Evolutionary conservation across 1,139 yeast species (phyloP).

Genomic region (Diutina catenulata): DNA sequence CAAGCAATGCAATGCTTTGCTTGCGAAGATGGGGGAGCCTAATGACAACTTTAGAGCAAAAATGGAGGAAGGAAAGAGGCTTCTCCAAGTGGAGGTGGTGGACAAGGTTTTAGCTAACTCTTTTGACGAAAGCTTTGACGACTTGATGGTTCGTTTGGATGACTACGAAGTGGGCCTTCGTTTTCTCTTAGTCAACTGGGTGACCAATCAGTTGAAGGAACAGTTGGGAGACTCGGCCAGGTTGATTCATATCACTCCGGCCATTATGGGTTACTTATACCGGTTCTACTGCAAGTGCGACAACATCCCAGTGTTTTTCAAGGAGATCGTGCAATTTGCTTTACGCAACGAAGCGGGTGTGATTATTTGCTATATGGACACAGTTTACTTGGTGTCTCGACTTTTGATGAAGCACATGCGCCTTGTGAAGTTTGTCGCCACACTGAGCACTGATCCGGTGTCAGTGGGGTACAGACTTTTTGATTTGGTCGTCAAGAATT

Average conservation of each 20-base stretch:
- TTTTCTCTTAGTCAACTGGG: slow-evolving; percentile 31
- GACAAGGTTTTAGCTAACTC: slow-evolving; percentile 13
- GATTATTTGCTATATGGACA: slow-evolving; percentile 29
- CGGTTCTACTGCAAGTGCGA: slow-evolving; percentile 22
- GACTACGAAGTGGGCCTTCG: slow-evolving; percentile 28
- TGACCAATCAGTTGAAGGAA: slow-evolving; percentile 26
- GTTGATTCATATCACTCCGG: slow-evolving; percentile 26
- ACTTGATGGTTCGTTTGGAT: slow-evolving; percentile 11
- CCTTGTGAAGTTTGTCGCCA: slow-evolving; percentile 22
- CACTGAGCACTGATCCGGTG: slow-evolving; percentile 6
- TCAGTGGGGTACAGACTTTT: slow-evolving; percentile 12
- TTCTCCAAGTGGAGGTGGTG: slow-evolving; percentile 16
- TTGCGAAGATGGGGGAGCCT: slow-evolving; percentile 26
- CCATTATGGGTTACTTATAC: slow-evolving; percentile 21
- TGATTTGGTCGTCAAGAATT: not conserved
- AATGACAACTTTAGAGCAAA: slow-evolving; percentile 22
- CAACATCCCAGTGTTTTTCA: slow-evolving; percentile 31
- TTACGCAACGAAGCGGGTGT: slow-evolving; percentile 31
- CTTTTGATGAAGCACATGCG: slow-evolving; percentile 26
- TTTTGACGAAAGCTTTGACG: slow-evolving; percentile 10
- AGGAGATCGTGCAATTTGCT: slow-evolving; percentile 23
- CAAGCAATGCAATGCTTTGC: slow-evolving; percentile 38
- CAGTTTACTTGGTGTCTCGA: slow-evolving; percentile 24
- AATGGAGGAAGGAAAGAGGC: slow-evolving; percentile 19
- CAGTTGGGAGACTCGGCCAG: slow-evolving; percentile 21